Evolutionary conservation across 768 basidiomycete genomes (phyloP).

Genomic region (Xerocomellus intermedius): DNA sequence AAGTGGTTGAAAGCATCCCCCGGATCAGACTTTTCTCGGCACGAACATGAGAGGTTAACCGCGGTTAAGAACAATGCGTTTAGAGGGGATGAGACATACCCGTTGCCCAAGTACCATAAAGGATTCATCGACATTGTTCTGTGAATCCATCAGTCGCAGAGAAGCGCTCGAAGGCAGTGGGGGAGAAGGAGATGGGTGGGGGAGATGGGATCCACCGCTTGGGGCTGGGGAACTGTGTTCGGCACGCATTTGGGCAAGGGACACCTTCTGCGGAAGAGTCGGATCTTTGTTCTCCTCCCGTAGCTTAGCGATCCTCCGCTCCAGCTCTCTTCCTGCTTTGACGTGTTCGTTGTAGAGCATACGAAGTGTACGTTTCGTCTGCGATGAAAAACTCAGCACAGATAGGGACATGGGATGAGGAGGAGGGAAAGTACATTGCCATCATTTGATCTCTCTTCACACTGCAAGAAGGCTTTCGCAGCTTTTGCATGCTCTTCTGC

Average conservation of each 20-base stretch:
- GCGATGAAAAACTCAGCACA: conserved; percentile 9
- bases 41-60: not conserved
- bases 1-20: conserved; percentile 87
- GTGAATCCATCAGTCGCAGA: conserved; percentile 44
- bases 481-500: conserved; percentile 74
- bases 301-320: conserved; percentile 68
- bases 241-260: conserved; percentile 22
- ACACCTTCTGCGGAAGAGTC: conserved; percentile 59
- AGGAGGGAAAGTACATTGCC: conserved; percentile 53
- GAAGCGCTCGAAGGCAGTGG: conserved; percentile 44
- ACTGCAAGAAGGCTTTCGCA: conserved; percentile 70
- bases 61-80: conserved; percentile 1
- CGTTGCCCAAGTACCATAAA: conserved; percentile 86
- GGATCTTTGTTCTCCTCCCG: conserved; percentile 79
- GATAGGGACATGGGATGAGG: not conserved
- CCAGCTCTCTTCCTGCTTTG: conserved; percentile 69
- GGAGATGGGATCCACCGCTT: conserved; percentile 10
- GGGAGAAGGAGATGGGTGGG: conserved; percentile 40
- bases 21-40: conserved; percentile 60
- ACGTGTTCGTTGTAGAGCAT: conserved; percentile 74
- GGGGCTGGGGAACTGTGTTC: conserved; percentile 24
- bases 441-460: conserved; percentile 70
- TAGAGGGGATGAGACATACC: conserved; percentile 38
- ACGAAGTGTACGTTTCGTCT: conserved; percentile 77
- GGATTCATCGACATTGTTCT: conserved; percentile 77